phyloP scores from a whole-genome alignment of 2,329 filamentous ascomycete genomes.

The Delphinella strobiligena region DNA sequence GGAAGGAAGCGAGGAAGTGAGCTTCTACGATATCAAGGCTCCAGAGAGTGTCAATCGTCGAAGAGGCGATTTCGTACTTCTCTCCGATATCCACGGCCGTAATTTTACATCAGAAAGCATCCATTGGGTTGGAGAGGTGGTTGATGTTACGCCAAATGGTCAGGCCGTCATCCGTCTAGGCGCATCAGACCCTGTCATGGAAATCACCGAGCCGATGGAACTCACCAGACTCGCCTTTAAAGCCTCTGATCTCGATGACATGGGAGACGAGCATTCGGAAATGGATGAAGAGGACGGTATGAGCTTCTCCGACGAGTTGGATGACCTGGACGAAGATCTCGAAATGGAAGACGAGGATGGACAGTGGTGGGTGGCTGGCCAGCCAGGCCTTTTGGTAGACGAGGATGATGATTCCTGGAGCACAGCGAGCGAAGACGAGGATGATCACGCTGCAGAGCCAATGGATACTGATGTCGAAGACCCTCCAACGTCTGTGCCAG shows the following conservation, averaged over 20 bases:
- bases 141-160: slow-evolving; percentile 42
- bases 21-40: slow-evolving; percentile 45
- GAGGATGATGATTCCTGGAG: slow-evolving; percentile 10
- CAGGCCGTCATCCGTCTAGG: slow-evolving; percentile 42
- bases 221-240: slow-evolving; percentile 36
- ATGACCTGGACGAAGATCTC: slow-evolving; percentile 2
- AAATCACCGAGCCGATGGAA: slow-evolving; percentile 38
- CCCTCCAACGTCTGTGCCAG: neutral
- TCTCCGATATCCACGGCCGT: slow-evolving; percentile 20
- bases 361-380: slow-evolving; percentile 5
- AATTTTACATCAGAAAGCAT: slow-evolving; percentile 9
- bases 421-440: slow-evolving; percentile 8
- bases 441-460: neutral
- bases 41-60: slow-evolving; percentile 37
- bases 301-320: slow-evolving; percentile 1
- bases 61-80: slow-evolving; percentile 41
- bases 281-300: slow-evolving; percentile 19
- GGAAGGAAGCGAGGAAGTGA: slow-evolving; percentile 37
- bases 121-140: slow-evolving; percentile 46
- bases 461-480: neutral
- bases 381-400: slow-evolving; percentile 4
- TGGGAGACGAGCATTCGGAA: slow-evolving; percentile 31
- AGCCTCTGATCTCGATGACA: slow-evolving; percentile 24
- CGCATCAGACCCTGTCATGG: slow-evolving; percentile 34
- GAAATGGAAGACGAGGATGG: slow-evolving; percentile 2